Evolutionary conservation across 2,329 filamentous ascomycete species (phyloP).

Genomic region (Fusarium redolens): DNA sequence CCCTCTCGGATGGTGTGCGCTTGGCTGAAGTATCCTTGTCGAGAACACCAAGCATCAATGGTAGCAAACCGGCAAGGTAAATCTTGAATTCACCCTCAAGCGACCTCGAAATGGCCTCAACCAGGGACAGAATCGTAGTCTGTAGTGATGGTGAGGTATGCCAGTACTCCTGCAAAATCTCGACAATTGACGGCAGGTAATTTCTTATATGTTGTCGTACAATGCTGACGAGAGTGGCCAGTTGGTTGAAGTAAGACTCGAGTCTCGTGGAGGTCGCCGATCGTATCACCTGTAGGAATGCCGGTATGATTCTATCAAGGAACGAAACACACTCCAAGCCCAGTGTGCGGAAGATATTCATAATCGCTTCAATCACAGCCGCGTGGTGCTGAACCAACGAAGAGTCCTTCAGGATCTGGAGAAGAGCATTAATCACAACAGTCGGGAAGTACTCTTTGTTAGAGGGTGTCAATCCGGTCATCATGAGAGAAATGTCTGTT

Average conservation of each 20-base stretch:
- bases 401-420: slow-evolving; percentile 90
- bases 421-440: slow-evolving; percentile 94
- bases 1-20: slow-evolving; percentile 85
- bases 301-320: slow-evolving; percentile 91
- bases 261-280: slow-evolving; percentile 81
- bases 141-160: slow-evolving; percentile 82
- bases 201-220: slow-evolving; percentile 96
- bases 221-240: slow-evolving; percentile 92
- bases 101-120: slow-evolving; percentile 93
- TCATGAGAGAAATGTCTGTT: slow-evolving; percentile 96
- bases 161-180: slow-evolving; percentile 92
- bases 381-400: slow-evolving; percentile 93
- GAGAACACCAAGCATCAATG: slow-evolving; percentile 92
- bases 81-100: slow-evolving; percentile 98
- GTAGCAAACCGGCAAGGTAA: slow-evolving; percentile 88
- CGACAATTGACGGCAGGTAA: slow-evolving; percentile 87
- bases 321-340: slow-evolving; percentile 97
- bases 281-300: slow-evolving; percentile 89
- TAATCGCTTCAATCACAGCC: slow-evolving; percentile 94
- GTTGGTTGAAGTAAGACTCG: slow-evolving; percentile 97
- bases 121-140: slow-evolving; percentile 88
- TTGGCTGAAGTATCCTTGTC: slow-evolving; percentile 84
- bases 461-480: slow-evolving; percentile 95
- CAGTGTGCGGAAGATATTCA: slow-evolving; percentile 97
- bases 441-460: slow-evolving; percentile 99